phyloP scores from a whole-genome alignment of 2,329 filamentous ascomycete genomes.

The Neofusicoccum parvum region DNA sequence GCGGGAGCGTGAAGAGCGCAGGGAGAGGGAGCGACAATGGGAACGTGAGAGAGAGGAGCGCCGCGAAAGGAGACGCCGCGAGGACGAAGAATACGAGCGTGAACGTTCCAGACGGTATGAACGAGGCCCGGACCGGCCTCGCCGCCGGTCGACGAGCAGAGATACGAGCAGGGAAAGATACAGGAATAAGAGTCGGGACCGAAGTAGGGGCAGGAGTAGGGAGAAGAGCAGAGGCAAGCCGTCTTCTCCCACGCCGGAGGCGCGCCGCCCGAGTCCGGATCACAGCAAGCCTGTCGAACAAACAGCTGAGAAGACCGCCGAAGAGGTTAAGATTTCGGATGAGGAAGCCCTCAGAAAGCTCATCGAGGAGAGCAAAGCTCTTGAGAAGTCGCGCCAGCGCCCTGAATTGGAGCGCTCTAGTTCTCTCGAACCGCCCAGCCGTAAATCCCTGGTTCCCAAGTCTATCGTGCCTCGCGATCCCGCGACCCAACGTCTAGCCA shows the following conservation, averaged over 20 bases:
- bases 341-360: conserved; percentile 38
- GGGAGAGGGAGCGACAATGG: conserved; percentile 41
- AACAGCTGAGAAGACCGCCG: conserved; percentile 30
- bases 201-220: conserved; percentile 23
- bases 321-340: conserved; percentile 38
- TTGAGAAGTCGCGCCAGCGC: conserved; percentile 40
- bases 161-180: conserved; percentile 10
- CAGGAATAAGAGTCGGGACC: not conserved
- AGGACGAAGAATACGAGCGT: conserved; percentile 54
- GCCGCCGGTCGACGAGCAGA: conserved; percentile 20
- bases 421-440: conserved; percentile 43
- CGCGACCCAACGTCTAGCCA: conserved; percentile 31
- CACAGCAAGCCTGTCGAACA: conserved; percentile 23
- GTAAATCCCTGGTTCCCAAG: conserved; percentile 39
- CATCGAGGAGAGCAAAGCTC: conserved; percentile 40
- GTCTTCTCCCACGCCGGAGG: conserved; percentile 20
- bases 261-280: conserved; percentile 13
- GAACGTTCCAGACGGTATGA: conserved; percentile 36
- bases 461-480: conserved; percentile 30
- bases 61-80: conserved; percentile 39
- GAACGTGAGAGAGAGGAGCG: conserved; percentile 23
- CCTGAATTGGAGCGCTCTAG: conserved; percentile 41
- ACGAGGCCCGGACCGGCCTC: conserved; percentile 32
- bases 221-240: conserved; percentile 24
- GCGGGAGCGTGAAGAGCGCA: conserved; percentile 53